Evolutionary conservation across 768 basidiomycete species (phyloP).

Genomic region (Phlegmacium glaucopus): DNA sequence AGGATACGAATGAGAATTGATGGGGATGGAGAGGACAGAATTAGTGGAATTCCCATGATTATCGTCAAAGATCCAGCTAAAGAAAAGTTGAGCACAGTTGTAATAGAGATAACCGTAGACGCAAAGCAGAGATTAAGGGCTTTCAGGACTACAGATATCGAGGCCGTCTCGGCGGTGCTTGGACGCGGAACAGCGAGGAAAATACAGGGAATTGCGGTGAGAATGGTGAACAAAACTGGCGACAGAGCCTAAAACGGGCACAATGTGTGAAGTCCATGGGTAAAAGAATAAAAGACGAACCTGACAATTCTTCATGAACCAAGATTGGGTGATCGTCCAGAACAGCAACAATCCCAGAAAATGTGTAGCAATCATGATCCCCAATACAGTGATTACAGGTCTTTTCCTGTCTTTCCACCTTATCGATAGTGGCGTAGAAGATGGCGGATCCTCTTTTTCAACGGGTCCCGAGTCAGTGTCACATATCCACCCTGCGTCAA

Average conservation of each 20-base stretch:
- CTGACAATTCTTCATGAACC: conserved; percentile 36
- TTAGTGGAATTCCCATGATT: conserved; percentile 63
- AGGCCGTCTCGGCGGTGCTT: conserved; percentile 27
- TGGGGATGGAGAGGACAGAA: conserved; percentile 34
- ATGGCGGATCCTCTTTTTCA: conserved; percentile 15
- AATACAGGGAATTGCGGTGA: conserved; percentile 30
- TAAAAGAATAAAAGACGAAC: conserved; percentile 29
- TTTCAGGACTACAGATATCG: conserved; percentile 53
- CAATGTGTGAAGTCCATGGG: neutral
- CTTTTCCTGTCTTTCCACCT: conserved; percentile 48
- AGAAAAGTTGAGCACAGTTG: conserved; percentile 90
- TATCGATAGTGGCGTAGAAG: neutral
- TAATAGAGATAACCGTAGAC: conserved; percentile 82
- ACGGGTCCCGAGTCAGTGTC: conserved; percentile 5
- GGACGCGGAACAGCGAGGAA: conserved; percentile 26
- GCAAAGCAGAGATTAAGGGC: conserved; percentile 77
- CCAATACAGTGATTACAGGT: conserved; percentile 50
- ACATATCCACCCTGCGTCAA: conserved; percentile 54
- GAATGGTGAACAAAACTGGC: conserved; percentile 23
- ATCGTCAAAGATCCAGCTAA: conserved; percentile 73
- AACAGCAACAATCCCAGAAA: conserved; percentile 51
- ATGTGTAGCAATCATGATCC: conserved; percentile 57
- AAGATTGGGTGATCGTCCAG: conserved; percentile 38
- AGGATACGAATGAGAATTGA: conserved; percentile 18
- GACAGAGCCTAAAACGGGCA: conserved; percentile 16